These are phyloP conservation scores for Aeschynomene evenia DNA, from an alignment of 306 rosid species.

Conservation along the genomic window DNA sequence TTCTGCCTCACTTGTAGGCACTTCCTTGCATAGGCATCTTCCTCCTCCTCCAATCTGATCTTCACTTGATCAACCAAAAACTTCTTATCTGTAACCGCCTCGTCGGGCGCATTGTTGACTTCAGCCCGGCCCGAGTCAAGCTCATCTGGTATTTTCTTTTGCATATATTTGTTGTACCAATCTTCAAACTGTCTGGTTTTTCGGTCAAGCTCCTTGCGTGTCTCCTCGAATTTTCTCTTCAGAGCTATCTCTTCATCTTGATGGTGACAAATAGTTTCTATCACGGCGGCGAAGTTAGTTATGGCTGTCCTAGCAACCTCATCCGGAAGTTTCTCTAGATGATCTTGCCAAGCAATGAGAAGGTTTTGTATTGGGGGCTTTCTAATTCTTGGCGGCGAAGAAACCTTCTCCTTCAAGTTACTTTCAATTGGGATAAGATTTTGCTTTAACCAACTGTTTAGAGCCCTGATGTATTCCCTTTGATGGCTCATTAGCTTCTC, in stretches of 20 bases:
- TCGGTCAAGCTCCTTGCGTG: constrained; percentile 69
- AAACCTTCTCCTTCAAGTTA: constrained; percentile 84
- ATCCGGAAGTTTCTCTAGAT: constrained; percentile 80
- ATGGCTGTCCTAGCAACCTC: constrained; percentile 69
- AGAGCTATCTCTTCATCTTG: constrained; percentile 68
- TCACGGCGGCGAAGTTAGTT: constrained; percentile 59
- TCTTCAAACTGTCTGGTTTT: constrained; percentile 69
- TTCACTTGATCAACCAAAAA: constrained; percentile 48
- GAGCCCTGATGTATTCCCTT: constrained; percentile 65
- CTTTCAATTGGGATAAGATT: constrained; percentile 90
- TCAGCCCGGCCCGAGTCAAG: constrained; percentile 46
- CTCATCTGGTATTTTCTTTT: constrained; percentile 50
- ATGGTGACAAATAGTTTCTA: constrained; percentile 51
- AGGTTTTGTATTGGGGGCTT: constrained; percentile 65
- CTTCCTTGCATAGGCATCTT: constrained; percentile 53
- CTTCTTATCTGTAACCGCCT: constrained; percentile 53
- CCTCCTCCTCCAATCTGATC: constrained; percentile 72
- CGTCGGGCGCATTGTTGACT: constrained; percentile 37
- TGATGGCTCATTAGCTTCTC: constrained; percentile 62
- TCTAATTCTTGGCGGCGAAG: constrained; percentile 79
- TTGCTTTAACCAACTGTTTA: constrained; percentile 69
- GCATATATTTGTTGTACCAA: constrained; percentile 70
- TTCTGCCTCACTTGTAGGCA: constrained; percentile 83
- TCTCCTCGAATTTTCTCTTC: constrained; percentile 75
- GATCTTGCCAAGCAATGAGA: constrained; percentile 69